These are phyloP conservation scores for Rossbeevera mucosa DNA, from an alignment of 768 basidiomycete species.

Conservation along the genomic window DNA sequence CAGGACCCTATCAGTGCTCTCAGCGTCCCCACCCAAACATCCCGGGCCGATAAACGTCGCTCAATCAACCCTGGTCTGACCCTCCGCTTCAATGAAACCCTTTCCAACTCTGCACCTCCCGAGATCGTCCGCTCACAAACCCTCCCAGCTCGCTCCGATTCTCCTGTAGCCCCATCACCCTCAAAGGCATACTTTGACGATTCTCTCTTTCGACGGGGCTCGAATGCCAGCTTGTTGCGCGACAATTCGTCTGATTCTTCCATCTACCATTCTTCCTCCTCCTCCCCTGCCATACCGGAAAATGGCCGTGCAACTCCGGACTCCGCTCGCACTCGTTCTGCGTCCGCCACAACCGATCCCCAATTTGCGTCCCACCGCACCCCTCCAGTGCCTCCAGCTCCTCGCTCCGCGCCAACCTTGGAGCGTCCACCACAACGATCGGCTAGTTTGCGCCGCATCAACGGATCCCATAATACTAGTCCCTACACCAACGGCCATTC, in stretches of 20 bases:
- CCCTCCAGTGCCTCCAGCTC: constrained; percentile 15
- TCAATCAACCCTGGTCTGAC: constrained; percentile 53
- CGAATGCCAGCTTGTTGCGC: constrained; percentile 25
- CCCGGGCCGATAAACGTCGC: constrained; percentile 43
- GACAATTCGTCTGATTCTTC: constrained; percentile 28
- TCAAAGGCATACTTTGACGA: constrained; percentile 14
- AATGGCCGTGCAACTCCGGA: constrained; percentile 36
- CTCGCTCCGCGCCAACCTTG: constrained; percentile 31
- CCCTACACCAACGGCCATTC: constrained; percentile 9
- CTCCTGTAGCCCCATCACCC: constrained; percentile 22
- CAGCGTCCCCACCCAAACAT: constrained; percentile 27
- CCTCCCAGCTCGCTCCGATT: constrained; percentile 22
- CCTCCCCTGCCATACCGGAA: constrained; percentile 34
- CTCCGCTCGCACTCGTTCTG: constrained; percentile 37
- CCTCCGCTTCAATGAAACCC: constrained; percentile 25
- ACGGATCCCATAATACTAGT: constrained; percentile 2
- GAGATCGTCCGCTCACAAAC: constrained; percentile 32
- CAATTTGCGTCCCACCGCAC: constrained; percentile 8
- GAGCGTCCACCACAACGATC: constrained; percentile 33
- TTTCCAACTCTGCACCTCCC: constrained; percentile 14
- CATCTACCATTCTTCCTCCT: constrained; percentile 35
- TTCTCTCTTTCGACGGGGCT: constrained; percentile 11
- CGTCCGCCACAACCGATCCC: constrained; percentile 27
- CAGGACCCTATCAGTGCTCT: constrained; percentile 16
- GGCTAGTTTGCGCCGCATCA: constrained; percentile 24